Conservation (phyloP, 805 yeast genomes). For the Maudiozyma saulgeensis region DNA sequence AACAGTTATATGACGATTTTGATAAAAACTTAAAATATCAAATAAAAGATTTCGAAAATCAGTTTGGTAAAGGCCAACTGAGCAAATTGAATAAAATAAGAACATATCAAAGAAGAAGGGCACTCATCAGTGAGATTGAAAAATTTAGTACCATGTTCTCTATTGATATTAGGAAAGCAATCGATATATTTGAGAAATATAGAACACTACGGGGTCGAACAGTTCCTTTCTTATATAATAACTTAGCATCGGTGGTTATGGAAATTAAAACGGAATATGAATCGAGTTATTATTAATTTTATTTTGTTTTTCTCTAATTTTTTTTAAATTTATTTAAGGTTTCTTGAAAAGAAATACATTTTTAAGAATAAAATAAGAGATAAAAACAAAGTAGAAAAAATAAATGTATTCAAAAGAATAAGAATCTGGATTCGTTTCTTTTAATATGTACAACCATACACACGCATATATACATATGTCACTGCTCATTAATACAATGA, state of each 20-base stretch:
- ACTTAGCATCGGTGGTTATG: constrained; percentile 24
- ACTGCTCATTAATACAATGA: not conserved
- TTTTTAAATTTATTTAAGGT: no score
- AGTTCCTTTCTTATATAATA: constrained; percentile 32
- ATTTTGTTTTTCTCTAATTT: not conserved
- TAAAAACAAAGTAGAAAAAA: no score
- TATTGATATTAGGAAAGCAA: constrained; percentile 21
- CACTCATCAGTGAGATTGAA: constrained; percentile 29
- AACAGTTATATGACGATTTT: constrained; percentile 28
- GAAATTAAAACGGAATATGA: constrained; percentile 7
- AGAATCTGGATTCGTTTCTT: no score
- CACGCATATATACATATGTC: no score
- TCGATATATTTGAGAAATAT: constrained; percentile 25
- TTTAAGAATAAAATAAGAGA: no score
- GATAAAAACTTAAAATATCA: constrained; percentile 26
- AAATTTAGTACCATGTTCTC: constrained; percentile 24
- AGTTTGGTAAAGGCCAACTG: constrained; percentile 21
- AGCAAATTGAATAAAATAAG: constrained; percentile 30
- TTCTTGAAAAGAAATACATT: no score
- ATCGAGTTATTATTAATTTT: not conserved
- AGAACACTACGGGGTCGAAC: constrained; percentile 27
- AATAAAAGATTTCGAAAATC: constrained; percentile 29
- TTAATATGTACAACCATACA: no score
- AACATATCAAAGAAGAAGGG: constrained; percentile 31
- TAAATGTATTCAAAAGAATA: no score